Conservation (phyloP, 108 stramenopile species). For the Fistulifera solaris region DNA sequence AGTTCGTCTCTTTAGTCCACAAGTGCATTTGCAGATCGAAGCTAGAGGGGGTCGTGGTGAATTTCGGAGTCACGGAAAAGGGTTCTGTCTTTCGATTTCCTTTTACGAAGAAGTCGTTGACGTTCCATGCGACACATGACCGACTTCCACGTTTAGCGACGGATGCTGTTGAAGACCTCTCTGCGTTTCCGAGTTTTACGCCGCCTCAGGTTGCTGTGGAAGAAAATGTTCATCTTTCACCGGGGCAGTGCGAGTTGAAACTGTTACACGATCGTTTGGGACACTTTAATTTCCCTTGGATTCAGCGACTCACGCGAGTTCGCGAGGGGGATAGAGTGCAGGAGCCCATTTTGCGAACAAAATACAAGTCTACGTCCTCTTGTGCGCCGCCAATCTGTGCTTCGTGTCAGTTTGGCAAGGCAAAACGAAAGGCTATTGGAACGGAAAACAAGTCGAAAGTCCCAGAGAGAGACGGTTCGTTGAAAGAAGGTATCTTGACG, state of each 20-base stretch:
- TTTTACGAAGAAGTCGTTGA: neutral
- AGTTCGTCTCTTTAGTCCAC: neutral
- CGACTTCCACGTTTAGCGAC: neutral
- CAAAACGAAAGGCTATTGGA: neutral
- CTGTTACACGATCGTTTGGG: no score
- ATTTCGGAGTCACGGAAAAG: neutral
- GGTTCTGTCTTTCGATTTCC: constrained; percentile 1
- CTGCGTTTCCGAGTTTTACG: no score
- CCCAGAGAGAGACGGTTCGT: constrained; percentile 8
- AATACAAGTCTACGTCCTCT: neutral
- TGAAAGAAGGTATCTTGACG: neutral
- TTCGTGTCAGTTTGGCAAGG: constrained; percentile 9
- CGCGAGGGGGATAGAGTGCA: no score
- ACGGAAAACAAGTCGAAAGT: neutral
- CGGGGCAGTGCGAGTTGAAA: no score
- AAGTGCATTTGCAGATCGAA: neutral
- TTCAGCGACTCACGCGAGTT: no score
- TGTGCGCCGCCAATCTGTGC: constrained; percentile 3
- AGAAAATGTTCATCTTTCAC: no score
- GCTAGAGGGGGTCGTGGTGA: neutral
- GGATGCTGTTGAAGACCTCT: no score
- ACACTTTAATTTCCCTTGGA: no score
- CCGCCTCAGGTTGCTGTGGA: no score
- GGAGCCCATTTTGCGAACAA: neutral
- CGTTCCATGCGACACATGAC: no score